Evolutionary conservation across 1,284 basidiomycete species (phyloP).

Genomic region (Testicularia cyperi): DNA sequence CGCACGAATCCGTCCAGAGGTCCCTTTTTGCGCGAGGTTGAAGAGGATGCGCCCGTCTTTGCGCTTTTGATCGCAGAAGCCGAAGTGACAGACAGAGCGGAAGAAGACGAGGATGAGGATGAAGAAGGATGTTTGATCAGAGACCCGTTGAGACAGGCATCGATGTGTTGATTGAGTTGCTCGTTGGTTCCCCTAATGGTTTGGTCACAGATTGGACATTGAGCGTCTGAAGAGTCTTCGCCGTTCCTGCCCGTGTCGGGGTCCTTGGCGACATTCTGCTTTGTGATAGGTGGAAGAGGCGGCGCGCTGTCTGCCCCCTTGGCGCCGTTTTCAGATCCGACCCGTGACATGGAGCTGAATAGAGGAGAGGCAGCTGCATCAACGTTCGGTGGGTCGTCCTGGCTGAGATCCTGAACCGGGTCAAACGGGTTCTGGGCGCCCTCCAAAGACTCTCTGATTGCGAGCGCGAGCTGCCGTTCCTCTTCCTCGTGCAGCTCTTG

Average conservation of each 20-base stretch:
- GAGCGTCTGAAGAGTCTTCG: background rate
- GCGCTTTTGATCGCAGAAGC: background rate
- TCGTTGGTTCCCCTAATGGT: slow-evolving; percentile 20
- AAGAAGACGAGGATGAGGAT: too few relatives aligned
- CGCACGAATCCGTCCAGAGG: slow-evolving; percentile 30
- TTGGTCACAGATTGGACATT: slow-evolving; percentile 28
- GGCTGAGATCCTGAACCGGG: slow-evolving; percentile 18
- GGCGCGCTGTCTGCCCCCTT: too few relatives aligned
- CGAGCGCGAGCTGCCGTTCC: slow-evolving; percentile 30
- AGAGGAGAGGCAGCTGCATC: too few relatives aligned
- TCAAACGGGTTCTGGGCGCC: slow-evolving; percentile 11
- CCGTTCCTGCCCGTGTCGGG: too few relatives aligned
- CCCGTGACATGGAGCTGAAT: too few relatives aligned
- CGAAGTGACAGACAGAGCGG: too few relatives aligned
- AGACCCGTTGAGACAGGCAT: slow-evolving; percentile 35
- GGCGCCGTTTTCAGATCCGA: too few relatives aligned
- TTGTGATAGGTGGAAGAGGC: too few relatives aligned
- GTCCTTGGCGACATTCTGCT: too few relatives aligned
- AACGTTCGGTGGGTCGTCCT: slow-evolving; percentile 13
- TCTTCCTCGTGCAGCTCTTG: slow-evolving; percentile 29
- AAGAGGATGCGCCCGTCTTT: background rate
- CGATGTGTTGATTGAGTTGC: slow-evolving; percentile 40
- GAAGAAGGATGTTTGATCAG: too few relatives aligned
- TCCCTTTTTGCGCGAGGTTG: slow-evolving; percentile 18
- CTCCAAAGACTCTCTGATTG: slow-evolving; percentile 32